Conservation (phyloP, 73 alveolate species). For the Uronychia binucleata region DNA sequence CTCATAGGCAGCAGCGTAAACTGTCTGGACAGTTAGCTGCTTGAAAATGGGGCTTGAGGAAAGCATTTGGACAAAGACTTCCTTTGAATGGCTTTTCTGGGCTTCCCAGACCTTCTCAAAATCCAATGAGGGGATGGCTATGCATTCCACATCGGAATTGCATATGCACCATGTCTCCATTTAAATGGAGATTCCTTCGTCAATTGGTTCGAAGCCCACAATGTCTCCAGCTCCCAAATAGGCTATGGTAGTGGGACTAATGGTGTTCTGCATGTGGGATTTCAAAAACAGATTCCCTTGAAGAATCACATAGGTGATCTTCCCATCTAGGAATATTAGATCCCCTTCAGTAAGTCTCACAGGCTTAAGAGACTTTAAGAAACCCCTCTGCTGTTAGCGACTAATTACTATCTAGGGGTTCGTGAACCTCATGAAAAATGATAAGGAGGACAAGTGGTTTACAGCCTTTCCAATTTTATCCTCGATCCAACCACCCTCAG, state of each 20-base stretch:
- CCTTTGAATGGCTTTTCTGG: neutral
- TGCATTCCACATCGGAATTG: neutral
- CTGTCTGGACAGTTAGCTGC: neutral
- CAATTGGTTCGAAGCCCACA: neutral
- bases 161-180: neutral
- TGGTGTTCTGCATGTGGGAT: neutral
- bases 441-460: neutral
- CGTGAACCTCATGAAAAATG: slow-evolving; percentile 15
- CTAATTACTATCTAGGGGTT: neutral
- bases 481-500: slow-evolving; percentile 5
- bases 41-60: neutral
- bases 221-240: neutral
- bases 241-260: neutral
- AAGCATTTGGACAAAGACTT: neutral
- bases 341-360: neutral
- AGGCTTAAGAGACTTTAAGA: neutral
- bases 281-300: neutral
- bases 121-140: neutral
- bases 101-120: neutral
- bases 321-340: no score
- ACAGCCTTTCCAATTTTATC: neutral
- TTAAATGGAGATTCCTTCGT: neutral
- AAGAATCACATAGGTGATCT: neutral
- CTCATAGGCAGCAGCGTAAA: neutral
- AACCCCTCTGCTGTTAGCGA: neutral